A percentile compares a stretch with the other conserved stretches of the same genome.
Evolutionary conservation across 306 rosid genomes (phyloP).

Genomic region (Pyrus betulifolia): DNA sequence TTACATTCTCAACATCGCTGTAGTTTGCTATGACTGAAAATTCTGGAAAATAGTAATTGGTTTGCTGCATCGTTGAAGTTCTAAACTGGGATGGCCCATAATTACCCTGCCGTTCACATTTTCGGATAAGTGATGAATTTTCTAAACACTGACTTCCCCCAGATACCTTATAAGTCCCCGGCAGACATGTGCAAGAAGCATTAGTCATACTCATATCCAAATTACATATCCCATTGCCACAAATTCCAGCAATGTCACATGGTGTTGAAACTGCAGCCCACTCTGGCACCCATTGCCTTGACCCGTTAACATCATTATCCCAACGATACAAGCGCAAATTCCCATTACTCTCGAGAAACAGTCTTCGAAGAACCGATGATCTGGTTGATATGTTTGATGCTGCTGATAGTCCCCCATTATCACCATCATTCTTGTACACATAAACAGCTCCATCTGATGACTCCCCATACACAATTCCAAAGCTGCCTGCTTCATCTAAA

Average conservation of each 20-base stretch:
- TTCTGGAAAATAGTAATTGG: slow-evolving; percentile 72
- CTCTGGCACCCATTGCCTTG: slow-evolving; percentile 83
- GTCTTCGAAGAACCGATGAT: slow-evolving; percentile 40
- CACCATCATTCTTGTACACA: slow-evolving; percentile 68
- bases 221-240: slow-evolving; percentile 80
- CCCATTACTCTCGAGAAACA: slow-evolving; percentile 65
- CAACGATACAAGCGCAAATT: slow-evolving; percentile 70
- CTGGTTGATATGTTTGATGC: slow-evolving; percentile 39
- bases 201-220: slow-evolving; percentile 59
- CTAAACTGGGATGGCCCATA: slow-evolving; percentile 38
- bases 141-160: slow-evolving; percentile 58
- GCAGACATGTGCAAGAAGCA: slow-evolving; percentile 77
- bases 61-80: slow-evolving; percentile 60
- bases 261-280: slow-evolving; percentile 95
- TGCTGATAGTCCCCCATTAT: slow-evolving; percentile 54
- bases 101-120: slow-evolving; percentile 37
- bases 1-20: slow-evolving; percentile 52
- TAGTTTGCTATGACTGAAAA: slow-evolving; percentile 74
- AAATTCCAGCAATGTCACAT: slow-evolving; percentile 84
- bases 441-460: slow-evolving; percentile 81
- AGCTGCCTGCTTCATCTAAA: slow-evolving; percentile 76
- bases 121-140: slow-evolving; percentile 56
- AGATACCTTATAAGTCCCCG: slow-evolving; percentile 54
- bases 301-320: slow-evolving; percentile 75
- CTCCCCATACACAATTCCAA: slow-evolving; percentile 83